Base-by-base conservation (phyloP, 768 basidiomycete genomes). In the Flagelloscypha sp. region DNA sequence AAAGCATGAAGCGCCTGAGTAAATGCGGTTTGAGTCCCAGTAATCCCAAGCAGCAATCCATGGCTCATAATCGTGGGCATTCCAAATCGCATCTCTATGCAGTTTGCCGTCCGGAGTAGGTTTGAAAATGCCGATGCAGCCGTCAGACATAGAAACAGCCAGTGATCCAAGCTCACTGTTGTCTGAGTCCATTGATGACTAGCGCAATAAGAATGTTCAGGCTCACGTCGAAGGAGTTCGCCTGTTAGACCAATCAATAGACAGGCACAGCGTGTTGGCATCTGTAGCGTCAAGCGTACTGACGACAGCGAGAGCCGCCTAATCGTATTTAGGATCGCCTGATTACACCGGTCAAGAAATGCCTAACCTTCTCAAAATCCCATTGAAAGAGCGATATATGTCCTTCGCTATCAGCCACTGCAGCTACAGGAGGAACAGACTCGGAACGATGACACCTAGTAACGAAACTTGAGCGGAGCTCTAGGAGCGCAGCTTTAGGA, bases 11-110 rank as follows among this genome's bases (percentile, higher is more conserved):
- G n/a, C n/a, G n/a, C 92, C 93, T 8, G 89, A 89, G 61, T 87
- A 97, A 4, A 95, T 64, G 23, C 86, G 55, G 48, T 78, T 76
- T 1, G 66, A 62, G 40, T 92, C 63, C 85, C 89, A 94, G 44
- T 83, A 79, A 48, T 97, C 74, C 81, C 89, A 98, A 1, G 84
- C 78, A 1, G 84, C 78, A 32, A 89, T 76, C 95, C 95, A 99
- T 1, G 93, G 84, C 52, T 99, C 95, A 48, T 79, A 78, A 38
- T 92, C 87, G 48, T 98, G 95, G 1, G 87, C 93, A 39, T 75
- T 65, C 92, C 92, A 98, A 2, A 66, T 67, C 17, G 72, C 57
- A 4, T 61, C 59, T 3, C 81, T 53, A 1, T 50, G 35, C 18
- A 85, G 53, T 10, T 64, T 59, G 1, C 57, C 51, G 1, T 63